Evolutionary conservation across 495 filamentous ascomycete species (phyloP), one percentile per base, ranked within the genome.

Genomic region (Tetracladium setigerum): DNA sequence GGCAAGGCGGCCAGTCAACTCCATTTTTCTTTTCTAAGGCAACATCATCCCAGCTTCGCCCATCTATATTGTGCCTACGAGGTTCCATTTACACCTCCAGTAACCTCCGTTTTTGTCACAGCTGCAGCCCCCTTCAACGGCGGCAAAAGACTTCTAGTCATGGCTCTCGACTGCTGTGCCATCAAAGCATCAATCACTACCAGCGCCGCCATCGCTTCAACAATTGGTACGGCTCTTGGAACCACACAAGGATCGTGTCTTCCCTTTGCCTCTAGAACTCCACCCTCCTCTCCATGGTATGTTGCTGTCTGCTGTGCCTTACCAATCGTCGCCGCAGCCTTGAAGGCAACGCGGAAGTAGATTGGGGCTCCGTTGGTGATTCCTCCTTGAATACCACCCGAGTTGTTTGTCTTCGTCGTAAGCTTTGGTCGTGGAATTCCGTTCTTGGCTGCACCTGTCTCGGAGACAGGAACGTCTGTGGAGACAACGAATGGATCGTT

Each of bases 241-340:
- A 95, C 88, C 7, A 97, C 92, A 61, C 90, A 95, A 14, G 92
- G 92, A 61, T 98, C 92, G 62, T 98, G 92, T 40, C 92, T 74
- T 7, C 92, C 92, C 76, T 97, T 98, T 34, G 92, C 92, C 47
- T 89, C 90, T 10, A 97, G 69, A 10, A 84, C 62, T 37, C 92
- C 92, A 47, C 85, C 80, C 13, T 72, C 70, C 11, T 67, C 63
- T 6, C 81, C 77, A 45, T 79, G 81, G 65, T 95, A 97, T 1
- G 80, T 81, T 11, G 86, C 82, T 4, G 94, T 98, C 16, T 70
- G 69, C 68, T 98, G 92, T 18, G 87, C 87, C 68, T 91, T 86
- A 30, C 89, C 88, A 61, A 98, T 98, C 8, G 92, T 98, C 8
- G 92, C 92, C 7, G 92, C 80, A 1, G 91, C 86, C 71, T 98